Evolutionary conservation across 176 grass and related monocot species (phyloP).

Genomic region (Bromus sterilis): DNA sequence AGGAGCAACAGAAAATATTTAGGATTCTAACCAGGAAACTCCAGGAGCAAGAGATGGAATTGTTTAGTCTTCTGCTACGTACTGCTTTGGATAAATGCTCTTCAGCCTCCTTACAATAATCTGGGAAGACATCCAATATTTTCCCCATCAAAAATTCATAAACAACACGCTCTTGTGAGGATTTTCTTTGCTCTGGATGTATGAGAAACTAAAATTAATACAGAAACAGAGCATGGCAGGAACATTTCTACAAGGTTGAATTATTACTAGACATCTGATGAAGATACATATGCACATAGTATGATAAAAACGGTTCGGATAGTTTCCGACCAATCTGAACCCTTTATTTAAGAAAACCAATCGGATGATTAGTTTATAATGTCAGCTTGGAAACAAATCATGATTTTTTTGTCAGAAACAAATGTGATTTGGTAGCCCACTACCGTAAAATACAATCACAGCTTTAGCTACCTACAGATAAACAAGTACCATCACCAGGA

Average conservation of each 20-base stretch:
- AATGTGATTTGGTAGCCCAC: too few relatives aligned
- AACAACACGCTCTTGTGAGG: slow-evolving; percentile 60
- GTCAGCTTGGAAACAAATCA: neutral
- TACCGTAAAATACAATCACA: too few relatives aligned
- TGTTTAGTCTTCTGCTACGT: slow-evolving; percentile 29
- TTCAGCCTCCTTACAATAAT: slow-evolving; percentile 94
- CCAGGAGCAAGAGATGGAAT: slow-evolving; percentile 9
- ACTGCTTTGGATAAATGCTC: slow-evolving; percentile 99
- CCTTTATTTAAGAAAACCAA: neutral
- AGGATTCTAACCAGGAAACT: slow-evolving; percentile 1
- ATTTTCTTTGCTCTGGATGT: slow-evolving; percentile 66
- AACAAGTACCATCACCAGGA: too few relatives aligned
- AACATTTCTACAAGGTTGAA: neutral
- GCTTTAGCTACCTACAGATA: too few relatives aligned
- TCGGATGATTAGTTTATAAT: neutral
- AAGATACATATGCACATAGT: neutral
- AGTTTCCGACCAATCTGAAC: neutral
- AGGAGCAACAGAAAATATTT: slow-evolving; percentile 26
- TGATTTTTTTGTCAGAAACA: neutral
- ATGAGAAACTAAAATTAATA: slow-evolving; percentile 13
- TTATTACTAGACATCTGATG: neutral
- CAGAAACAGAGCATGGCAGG: neutral
- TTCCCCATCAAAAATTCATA: slow-evolving; percentile 93
- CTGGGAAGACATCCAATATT: slow-evolving; percentile 77
- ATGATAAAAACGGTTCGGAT: neutral